Conservation (phyloP, 192 early-diverging fungal genomes). For the Helicostylum pulchrum region DNA sequence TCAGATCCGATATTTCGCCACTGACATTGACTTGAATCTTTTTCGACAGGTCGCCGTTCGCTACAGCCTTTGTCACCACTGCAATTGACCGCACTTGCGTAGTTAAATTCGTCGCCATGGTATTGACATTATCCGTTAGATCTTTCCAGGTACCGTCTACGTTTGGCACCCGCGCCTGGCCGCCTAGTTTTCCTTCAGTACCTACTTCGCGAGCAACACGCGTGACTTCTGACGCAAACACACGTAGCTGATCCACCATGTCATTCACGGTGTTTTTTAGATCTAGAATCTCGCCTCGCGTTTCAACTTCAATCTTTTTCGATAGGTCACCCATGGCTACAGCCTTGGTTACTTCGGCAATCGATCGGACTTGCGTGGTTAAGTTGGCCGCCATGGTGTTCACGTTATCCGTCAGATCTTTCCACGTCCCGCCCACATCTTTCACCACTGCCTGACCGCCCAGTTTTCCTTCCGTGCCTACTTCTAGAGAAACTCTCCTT, state of each 20-base stretch:
- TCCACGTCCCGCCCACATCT: slow-evolving; percentile 48
- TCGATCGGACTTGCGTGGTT: slow-evolving; percentile 57
- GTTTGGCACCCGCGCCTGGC: slow-evolving; percentile 49
- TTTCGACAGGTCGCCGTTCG: slow-evolving; percentile 57
- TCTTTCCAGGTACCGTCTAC: slow-evolving; percentile 53
- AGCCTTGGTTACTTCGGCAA: slow-evolving; percentile 55
- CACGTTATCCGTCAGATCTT: slow-evolving; percentile 54
- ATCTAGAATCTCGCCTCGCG: slow-evolving; percentile 65
- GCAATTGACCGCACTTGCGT: slow-evolving; percentile 62
- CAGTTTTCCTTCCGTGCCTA: slow-evolving; percentile 47
- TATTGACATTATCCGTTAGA: slow-evolving; percentile 57
- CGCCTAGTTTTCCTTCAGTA: slow-evolving; percentile 46
- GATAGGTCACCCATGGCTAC: slow-evolving; percentile 57
- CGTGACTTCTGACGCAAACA: slow-evolving; percentile 51
- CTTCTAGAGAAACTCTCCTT: slow-evolving; percentile 50
- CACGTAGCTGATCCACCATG: slow-evolving; percentile 72
- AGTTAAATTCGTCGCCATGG: slow-evolving; percentile 57
- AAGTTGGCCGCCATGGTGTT: slow-evolving; percentile 59
- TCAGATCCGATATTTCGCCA: slow-evolving; percentile 68
- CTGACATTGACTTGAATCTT: slow-evolving; percentile 56
- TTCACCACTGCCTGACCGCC: slow-evolving; percentile 50
- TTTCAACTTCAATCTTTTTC: slow-evolving; percentile 60
- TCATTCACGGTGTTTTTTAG: slow-evolving; percentile 72
- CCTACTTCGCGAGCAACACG: slow-evolving; percentile 42
- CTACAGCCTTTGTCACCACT: slow-evolving; percentile 56